Conservation (phyloP, 176 grass and related monocot species). For the Musa troglodytarum region DNA sequence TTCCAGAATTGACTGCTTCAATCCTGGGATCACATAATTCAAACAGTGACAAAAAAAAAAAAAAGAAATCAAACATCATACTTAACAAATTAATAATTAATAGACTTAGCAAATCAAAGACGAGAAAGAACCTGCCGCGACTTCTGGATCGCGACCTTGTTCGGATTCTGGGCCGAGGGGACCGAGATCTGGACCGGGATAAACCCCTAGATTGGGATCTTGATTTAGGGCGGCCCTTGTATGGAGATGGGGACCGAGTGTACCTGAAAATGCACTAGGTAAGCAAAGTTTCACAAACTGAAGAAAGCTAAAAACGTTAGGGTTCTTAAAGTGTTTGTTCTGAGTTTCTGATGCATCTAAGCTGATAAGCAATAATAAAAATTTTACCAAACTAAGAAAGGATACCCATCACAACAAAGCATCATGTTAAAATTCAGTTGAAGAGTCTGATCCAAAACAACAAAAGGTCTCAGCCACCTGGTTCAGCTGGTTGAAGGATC, state of each 20-base stretch:
- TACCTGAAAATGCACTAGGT: conserved; percentile 31
- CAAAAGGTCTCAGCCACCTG: no score
- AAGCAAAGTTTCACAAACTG: no score
- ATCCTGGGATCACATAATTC: conserved; percentile 17
- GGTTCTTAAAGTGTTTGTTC: no score
- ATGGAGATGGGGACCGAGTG: conserved; percentile 54
- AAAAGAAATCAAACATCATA: conserved; percentile 1
- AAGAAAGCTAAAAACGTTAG: no score
- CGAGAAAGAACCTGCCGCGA: conserved; percentile 31
- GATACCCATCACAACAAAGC: background rate
- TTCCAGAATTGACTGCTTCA: conserved; percentile 49
- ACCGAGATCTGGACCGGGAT: conserved; percentile 43
- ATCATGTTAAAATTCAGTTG: background rate
- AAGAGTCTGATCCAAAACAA: no score
- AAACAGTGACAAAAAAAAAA: background rate
- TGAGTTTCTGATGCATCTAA: no score
- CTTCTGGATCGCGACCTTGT: conserved; percentile 44
- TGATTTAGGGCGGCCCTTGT: conserved; percentile 43
- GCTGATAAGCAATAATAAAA: background rate
- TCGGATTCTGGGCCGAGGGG: conserved; percentile 44
- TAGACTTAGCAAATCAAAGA: background rate
- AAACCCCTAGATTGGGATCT: conserved; percentile 41
- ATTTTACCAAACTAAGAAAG: background rate
- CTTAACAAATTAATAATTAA: background rate
- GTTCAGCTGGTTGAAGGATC: no score